Conservation (phyloP, 2,329 filamentous ascomycete species). For the Huntiella savannae region DNA sequence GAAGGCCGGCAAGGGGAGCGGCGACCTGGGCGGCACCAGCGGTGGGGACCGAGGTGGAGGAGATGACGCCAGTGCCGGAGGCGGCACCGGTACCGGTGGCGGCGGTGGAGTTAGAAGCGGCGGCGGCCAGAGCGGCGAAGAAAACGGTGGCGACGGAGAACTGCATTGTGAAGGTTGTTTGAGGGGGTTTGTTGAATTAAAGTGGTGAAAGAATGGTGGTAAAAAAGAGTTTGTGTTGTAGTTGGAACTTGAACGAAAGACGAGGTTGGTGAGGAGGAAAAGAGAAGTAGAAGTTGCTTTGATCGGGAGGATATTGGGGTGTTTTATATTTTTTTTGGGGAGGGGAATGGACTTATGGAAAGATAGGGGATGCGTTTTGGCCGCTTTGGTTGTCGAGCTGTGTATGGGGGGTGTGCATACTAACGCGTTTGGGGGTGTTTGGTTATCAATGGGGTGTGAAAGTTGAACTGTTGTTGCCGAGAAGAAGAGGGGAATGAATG, state of each 20-base stretch:
- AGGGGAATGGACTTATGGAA: too few relatives aligned
- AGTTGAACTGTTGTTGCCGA: too few relatives aligned
- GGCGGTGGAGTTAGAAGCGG: constrained; percentile 7
- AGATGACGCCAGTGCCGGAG: constrained; percentile 9
- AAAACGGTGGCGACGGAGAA: constrained; percentile 10
- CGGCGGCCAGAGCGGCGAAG: constrained; percentile 10
- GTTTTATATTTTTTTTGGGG: constrained; percentile 5
- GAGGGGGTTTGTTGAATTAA: constrained; percentile 3
- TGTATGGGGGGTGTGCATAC: too few relatives aligned
- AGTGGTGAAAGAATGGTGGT: constrained; percentile 10
- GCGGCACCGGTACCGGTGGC: constrained; percentile 9
- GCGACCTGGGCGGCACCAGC: constrained; percentile 11
- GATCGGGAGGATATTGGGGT: constrained; percentile 2
- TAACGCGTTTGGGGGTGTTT: too few relatives aligned
- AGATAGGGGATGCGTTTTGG: too few relatives aligned
- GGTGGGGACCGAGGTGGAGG: constrained; percentile 10
- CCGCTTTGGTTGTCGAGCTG: too few relatives aligned
- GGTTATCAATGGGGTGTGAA: too few relatives aligned
- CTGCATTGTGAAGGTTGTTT: constrained; percentile 9
- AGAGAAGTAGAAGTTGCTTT: not conserved
- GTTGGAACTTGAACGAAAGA: constrained; percentile 12
- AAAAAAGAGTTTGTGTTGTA: constrained; percentile 9
- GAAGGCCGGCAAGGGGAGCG: constrained; percentile 11
- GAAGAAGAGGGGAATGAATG: too few relatives aligned
- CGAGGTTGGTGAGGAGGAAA: constrained; percentile 5